Evolutionary conservation across 108 stramenopile species (phyloP).

Genomic region (Hondaea fermentalgiana): DNA sequence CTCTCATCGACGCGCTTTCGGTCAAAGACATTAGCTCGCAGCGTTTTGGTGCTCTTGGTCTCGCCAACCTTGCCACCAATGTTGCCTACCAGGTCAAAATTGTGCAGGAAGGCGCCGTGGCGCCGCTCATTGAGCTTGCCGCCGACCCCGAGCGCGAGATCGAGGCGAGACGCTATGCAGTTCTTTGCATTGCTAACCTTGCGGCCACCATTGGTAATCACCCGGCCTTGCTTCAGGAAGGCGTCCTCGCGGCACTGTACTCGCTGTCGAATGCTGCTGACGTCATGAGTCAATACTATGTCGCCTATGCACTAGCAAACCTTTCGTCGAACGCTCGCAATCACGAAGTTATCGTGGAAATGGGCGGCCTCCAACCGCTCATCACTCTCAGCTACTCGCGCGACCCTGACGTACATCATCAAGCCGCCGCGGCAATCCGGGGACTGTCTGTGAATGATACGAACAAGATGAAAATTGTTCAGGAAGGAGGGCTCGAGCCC

Average conservation of each 20-base stretch:
- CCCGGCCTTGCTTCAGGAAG: constrained; percentile 55
- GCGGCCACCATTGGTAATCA: constrained; percentile 65
- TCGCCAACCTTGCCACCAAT: constrained; percentile 71
- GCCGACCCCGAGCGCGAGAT: constrained; percentile 31
- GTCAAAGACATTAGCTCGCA: constrained; percentile 52
- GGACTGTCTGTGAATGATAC: constrained; percentile 57
- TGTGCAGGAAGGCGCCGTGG: constrained; percentile 66
- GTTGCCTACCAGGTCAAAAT: constrained; percentile 61
- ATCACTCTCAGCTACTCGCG: constrained; percentile 50
- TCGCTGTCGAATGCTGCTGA: constrained; percentile 62
- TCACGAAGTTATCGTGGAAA: constrained; percentile 63
- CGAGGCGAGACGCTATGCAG: constrained; percentile 58
- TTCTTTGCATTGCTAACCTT: constrained; percentile 66
- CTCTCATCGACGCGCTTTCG: constrained; percentile 54
- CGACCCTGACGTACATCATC: constrained; percentile 64
- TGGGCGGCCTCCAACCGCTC: constrained; percentile 66
- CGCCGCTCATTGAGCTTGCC: constrained; percentile 51
- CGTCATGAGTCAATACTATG: constrained; percentile 60
- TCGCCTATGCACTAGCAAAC: constrained; percentile 68
- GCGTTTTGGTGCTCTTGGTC: constrained; percentile 58
- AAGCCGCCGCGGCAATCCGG: constrained; percentile 66
- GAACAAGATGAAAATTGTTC: constrained; percentile 67
- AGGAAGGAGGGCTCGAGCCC: constrained; percentile 70
- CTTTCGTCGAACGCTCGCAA: constrained; percentile 57
- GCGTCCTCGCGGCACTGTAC: constrained; percentile 57